Conservation (phyloP, 768 basidiomycete species). For the Rhizopogon roseolus region DNA sequence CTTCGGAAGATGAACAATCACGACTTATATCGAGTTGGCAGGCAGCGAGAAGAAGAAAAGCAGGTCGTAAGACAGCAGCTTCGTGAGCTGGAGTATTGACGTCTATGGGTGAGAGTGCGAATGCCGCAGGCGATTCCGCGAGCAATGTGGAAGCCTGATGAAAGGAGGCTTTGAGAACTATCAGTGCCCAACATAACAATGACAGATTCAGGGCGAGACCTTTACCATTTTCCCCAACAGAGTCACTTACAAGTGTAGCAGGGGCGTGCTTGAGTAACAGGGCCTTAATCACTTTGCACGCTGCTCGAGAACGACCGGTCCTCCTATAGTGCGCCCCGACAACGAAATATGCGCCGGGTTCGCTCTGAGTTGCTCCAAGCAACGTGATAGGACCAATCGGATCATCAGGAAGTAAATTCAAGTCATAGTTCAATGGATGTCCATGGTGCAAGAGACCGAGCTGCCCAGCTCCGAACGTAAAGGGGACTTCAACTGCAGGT, state of each 20-base stretch:
- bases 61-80: slow-evolving; percentile 19
- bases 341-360: slow-evolving; percentile 27
- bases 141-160: slow-evolving; percentile 4
- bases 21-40: slow-evolving; percentile 29
- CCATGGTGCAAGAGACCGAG: slow-evolving; percentile 23
- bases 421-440: slow-evolving; percentile 23
- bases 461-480: slow-evolving; percentile 5
- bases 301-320: slow-evolving; percentile 26
- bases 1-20: slow-evolving; percentile 14
- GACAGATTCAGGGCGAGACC: slow-evolving; percentile 4
- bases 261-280: slow-evolving; percentile 13
- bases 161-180: slow-evolving; percentile 7
- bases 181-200: slow-evolving; percentile 12
- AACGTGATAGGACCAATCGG: slow-evolving; percentile 21
- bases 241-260: not conserved
- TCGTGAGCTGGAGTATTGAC: slow-evolving; percentile 6
- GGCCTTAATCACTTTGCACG: slow-evolving; percentile 22
- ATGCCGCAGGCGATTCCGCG: slow-evolving; percentile 5
- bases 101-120: slow-evolving; percentile 6
- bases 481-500: slow-evolving; percentile 7
- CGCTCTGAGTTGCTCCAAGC: slow-evolving; percentile 22
- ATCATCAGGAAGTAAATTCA: slow-evolving; percentile 24
- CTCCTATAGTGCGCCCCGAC: slow-evolving; percentile 28
- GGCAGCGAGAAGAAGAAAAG: slow-evolving; percentile 25
- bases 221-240: slow-evolving; percentile 19